Base-by-base conservation (phyloP, 129 eudicot genomes). In the Lonicera japonica region DNA sequence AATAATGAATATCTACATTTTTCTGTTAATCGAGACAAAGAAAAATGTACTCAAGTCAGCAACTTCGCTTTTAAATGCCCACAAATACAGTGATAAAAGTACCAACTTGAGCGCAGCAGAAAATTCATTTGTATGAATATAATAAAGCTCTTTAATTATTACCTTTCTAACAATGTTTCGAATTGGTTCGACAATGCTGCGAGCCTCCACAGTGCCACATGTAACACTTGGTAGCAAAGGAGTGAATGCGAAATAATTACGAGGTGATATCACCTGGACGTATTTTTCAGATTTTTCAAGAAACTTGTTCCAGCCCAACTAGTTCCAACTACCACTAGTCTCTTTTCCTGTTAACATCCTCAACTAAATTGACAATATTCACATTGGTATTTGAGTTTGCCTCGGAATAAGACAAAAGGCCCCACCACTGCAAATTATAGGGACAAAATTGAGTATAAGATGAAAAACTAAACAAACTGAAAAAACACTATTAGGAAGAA, bases 251-350 rank as follows among this genome's bases (percentile, higher is more conserved):
- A 70, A 76, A 69, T 76, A 76, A 70, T 76, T 76, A 58, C 76
- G 65, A 54, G 81, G 76, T 54, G 81, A 76, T 48, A 76, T 56
- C 38, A 76, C 76, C 39, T 70, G 73, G 56, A 76, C 77, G 47
- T 76, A 45, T 70, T 54, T 62, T 71, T 65, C 34, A 76, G 40
- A 47, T 61, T 66, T 56, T 63, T 65, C 73, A 76, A 54, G 70
- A 70, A 76, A 66, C 76, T 65, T 61, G 76, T 70, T 60, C 65
- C 81, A 0, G 77, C 81, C 81, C 81, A 76, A 54, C 81, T 77
- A 56, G 81, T 76, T 55, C 81, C 81, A 66, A 76, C 77, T 20
- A 76, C 77, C 11, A 76, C 81, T 41, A 76, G 73, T 66, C 61
- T 71, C 50, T 76, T 76, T 70, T 76, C 70, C 48, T 46, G 74